These are phyloP conservation scores for Aspergillus transmontanensis DNA, from an alignment of 2,329 filamentous ascomycete species.

Conservation along the genomic window DNA sequence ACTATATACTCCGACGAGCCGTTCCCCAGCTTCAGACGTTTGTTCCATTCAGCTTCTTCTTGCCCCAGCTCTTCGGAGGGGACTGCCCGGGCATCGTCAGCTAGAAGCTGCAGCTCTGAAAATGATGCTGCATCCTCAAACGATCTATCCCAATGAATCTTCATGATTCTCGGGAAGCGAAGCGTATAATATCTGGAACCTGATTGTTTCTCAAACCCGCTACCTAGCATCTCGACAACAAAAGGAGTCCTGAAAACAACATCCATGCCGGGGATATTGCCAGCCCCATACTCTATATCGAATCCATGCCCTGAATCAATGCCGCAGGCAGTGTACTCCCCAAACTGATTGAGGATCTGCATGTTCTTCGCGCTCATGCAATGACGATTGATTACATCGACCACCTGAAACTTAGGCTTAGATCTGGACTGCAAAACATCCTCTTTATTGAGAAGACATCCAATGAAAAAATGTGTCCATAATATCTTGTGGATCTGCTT, in stretches of 20 bases:
- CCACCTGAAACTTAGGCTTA: conserved; percentile 65
- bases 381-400: conserved; percentile 61
- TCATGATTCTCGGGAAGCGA: conserved; percentile 74
- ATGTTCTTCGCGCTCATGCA: conserved; percentile 56
- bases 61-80: conserved; percentile 59
- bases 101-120: conserved; percentile 68
- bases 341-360: conserved; percentile 51
- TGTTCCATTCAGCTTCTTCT: conserved; percentile 64
- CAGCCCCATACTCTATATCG: conserved; percentile 51
- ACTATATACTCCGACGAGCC: conserved; percentile 26
- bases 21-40: conserved; percentile 60
- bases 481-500: conserved; percentile 55
- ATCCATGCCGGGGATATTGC: conserved; percentile 35
- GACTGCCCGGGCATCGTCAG: conserved; percentile 56
- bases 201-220: conserved; percentile 73
- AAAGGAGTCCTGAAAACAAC: conserved; percentile 68
- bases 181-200: conserved; percentile 72
- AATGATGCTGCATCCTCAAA: conserved; percentile 71
- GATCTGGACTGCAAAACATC: conserved; percentile 54
- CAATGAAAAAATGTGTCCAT: conserved; percentile 82
- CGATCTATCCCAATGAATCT: conserved; percentile 75
- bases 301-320: conserved; percentile 40
- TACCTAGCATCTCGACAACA: conserved; percentile 78
- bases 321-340: conserved; percentile 50
- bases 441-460: conserved; percentile 71